Evolutionary conservation across 1,139 yeast species (phyloP), one percentile per base, ranked within the genome.

Genomic region (Hyphopichia burtonii): DNA sequence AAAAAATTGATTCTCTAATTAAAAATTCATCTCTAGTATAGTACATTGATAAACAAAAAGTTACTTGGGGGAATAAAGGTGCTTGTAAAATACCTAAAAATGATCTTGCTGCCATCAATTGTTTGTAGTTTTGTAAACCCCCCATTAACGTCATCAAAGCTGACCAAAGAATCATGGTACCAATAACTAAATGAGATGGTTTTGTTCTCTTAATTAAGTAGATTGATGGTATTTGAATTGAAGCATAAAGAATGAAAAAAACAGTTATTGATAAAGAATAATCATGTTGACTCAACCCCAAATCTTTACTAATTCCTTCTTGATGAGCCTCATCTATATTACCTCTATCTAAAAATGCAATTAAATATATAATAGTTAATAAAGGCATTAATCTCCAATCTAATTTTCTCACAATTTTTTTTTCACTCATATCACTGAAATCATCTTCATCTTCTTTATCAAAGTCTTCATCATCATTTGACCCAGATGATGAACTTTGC

Each of bases 1-100:
- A 76, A 54, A 78, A 79, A 39, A 58, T 63, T 2, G 76, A 68
- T 45, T 71, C 65, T 45, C 79, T 59, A 38, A 59, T 58, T 2
- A 73, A 76, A 46, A 66, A 63, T 51, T 74, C 76, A 41, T 63
- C 57, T 43, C 66, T 62, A 37, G 67, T 63, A 46, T 70, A 74
- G 23, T 66, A 58, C 45, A 66, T 59, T 1, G 75, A 65, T 15
- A 71, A 48, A 40, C 66, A 66, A 49, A 71, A 65, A 40, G 61
- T 62, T 43, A 74, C 62, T 16, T 71, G 61, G 1, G 78, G 76
- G 47, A 49, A 50, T 52, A 52, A 53, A 30, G 55, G 51, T 19
- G 56, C 55, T 49, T 58, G 62, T 41, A 55, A 51, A 8, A 47
- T 35, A 9, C 63, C 63, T 14, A 58, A 38, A 19, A 58, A 46